phyloP scores from a whole-genome alignment of 2,329 filamentous ascomycete genomes.

The Penicillium concentricum region DNA sequence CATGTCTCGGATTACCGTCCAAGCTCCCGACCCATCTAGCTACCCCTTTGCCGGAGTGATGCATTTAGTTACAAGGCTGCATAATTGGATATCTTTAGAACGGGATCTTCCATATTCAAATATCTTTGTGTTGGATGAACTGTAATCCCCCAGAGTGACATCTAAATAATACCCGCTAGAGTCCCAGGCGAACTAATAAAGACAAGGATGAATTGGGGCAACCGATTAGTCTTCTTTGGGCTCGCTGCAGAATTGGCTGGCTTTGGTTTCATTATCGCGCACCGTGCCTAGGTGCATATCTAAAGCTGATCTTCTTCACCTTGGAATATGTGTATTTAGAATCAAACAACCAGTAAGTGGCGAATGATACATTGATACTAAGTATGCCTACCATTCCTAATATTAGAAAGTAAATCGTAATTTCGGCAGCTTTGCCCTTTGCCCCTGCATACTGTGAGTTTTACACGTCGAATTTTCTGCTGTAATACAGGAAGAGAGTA shows the following conservation, averaged over 20 bases:
- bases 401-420: background rate
- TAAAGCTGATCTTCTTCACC: conserved; percentile 1
- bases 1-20: conserved; percentile 2
- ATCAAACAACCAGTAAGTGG: background rate
- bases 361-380: background rate
- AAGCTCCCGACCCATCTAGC: conserved; percentile 1
- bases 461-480: background rate
- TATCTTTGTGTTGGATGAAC: too few relatives aligned
- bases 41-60: background rate
- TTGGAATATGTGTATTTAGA: background rate
- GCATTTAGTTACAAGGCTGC: background rate
- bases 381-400: background rate
- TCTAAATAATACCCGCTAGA: background rate
- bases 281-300: background rate
- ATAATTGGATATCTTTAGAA: conserved; percentile 7
- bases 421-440: background rate
- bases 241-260: conserved; percentile 4
- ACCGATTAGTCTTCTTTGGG: background rate
- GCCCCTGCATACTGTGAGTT: background rate
- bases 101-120: background rate
- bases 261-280: background rate
- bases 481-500: background rate
- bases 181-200: background rate
- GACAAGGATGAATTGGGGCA: background rate
- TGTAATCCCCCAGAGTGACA: background rate